Percentiles rank a stretch among this genome's conserved stretches.
Evolutionary conservation across 306 rosid species (phyloP).

Genomic region (Acacia confusa): DNA sequence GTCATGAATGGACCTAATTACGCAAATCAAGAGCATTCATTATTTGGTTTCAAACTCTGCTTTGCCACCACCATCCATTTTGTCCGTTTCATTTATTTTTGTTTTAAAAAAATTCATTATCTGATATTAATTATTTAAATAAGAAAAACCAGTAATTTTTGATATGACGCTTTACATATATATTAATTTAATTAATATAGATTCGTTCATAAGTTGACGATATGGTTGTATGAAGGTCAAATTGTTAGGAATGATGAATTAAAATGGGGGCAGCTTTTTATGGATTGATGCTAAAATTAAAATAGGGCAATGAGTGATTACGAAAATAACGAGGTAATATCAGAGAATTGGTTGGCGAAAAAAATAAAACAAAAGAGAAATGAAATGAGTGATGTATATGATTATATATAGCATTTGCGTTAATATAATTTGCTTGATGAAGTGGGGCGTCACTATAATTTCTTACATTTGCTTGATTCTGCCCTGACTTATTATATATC

Average conservation of each 20-base stretch:
- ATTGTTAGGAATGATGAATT: no score
- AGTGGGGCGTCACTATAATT: not conserved
- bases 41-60: not conserved
- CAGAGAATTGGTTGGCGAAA: no score
- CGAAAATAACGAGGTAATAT: not conserved
- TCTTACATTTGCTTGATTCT: not conserved
- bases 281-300: no score
- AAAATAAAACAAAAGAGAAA: no score
- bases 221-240: no score
- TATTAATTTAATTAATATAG: not conserved
- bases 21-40: not conserved
- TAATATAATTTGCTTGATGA: no score
- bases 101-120: no score
- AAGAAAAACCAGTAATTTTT: not conserved
- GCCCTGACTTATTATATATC: no score
- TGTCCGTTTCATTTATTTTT: not conserved
- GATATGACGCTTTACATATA: not conserved
- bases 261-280: no score
- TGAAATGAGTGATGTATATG: no score
- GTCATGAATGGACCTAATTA: not conserved
- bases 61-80: not conserved
- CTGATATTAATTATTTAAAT: not conserved
- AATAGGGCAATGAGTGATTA: not conserved
- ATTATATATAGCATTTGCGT: no score
- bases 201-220: not conserved